Evolutionary conservation across 768 basidiomycete genomes (phyloP).

Genomic region (Coprinopsis cinerea): DNA sequence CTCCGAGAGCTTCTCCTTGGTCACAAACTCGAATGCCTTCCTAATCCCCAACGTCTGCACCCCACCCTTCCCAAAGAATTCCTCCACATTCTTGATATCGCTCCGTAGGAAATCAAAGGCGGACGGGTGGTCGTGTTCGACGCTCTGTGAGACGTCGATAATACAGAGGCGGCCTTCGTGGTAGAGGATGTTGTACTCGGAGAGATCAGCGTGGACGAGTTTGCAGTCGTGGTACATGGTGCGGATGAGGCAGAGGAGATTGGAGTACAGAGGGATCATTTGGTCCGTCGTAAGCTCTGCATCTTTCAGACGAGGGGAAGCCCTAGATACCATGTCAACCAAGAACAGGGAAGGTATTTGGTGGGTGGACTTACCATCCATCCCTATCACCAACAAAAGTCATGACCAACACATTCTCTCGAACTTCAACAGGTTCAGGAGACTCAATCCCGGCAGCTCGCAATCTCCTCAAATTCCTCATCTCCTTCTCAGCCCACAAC

Average conservation of each 20-base stretch:
- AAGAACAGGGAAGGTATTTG: too few species aligned
- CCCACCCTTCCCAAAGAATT: conserved; percentile 78
- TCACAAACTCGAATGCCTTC: conserved; percentile 86
- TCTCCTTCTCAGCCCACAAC: conserved; percentile 98
- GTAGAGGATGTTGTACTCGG: conserved; percentile 96
- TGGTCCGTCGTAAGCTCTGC: conserved; percentile 48
- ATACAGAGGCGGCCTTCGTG: conserved; percentile 79
- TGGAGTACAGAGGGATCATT: conserved; percentile 61
- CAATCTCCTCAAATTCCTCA: conserved; percentile 89
- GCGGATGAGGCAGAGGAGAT: conserved; percentile 75
- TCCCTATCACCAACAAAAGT: conserved; percentile 79
- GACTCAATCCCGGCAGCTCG: conserved; percentile 77
- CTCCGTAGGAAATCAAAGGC: conserved; percentile 94
- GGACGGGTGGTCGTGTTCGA: conserved; percentile 95
- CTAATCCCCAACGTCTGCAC: conserved; percentile 74
- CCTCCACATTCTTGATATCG: conserved; percentile 90
- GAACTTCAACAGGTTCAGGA: conserved; percentile 87
- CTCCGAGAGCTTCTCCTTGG: conserved; percentile 41
- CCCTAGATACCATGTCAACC: conserved; percentile 46
- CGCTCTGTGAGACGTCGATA: conserved; percentile 98
- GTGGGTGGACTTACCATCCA: conserved; percentile 60
- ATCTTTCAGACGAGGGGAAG: conserved; percentile 91
- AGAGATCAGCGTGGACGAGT: conserved; percentile 95
- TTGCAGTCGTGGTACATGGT: conserved; percentile 86
- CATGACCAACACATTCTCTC: conserved; percentile 98